Evolutionary conservation across 805 yeast genomes (phyloP).

Genomic region (Ogataea ganodermae): DNA sequence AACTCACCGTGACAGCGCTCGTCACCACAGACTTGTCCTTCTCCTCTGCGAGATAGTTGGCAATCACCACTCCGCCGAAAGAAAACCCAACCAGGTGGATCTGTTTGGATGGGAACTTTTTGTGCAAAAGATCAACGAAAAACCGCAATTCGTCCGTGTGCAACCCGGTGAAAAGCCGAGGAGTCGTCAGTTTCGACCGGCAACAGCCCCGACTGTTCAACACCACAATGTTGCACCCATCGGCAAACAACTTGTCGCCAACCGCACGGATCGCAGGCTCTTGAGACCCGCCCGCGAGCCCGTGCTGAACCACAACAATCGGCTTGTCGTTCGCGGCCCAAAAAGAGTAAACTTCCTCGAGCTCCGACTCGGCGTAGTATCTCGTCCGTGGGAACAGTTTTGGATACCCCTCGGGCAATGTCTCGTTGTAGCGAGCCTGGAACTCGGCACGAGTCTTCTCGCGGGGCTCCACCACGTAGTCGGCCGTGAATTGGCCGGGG

Average conservation of each 20-base stretch:
- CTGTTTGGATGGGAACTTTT: slow-evolving; percentile 59
- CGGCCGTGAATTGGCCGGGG: slow-evolving; percentile 48
- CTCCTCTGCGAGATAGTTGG: slow-evolving; percentile 73
- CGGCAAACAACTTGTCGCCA: slow-evolving; percentile 43
- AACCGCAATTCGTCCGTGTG: slow-evolving; percentile 71
- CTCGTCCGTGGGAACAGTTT: slow-evolving; percentile 70
- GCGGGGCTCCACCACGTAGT: slow-evolving; percentile 43
- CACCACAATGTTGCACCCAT: slow-evolving; percentile 55
- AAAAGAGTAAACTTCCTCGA: slow-evolving; percentile 34
- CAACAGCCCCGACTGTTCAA: slow-evolving; percentile 78
- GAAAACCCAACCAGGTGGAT: slow-evolving; percentile 71
- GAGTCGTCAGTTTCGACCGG: slow-evolving; percentile 69
- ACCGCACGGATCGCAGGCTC: slow-evolving; percentile 70
- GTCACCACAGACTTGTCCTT: slow-evolving; percentile 51
- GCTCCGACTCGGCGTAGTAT: slow-evolving; percentile 51
- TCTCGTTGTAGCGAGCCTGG: slow-evolving; percentile 38
- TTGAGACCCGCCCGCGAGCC: slow-evolving; percentile 79
- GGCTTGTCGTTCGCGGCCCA: slow-evolving; percentile 49
- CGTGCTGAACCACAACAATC: slow-evolving; percentile 64
- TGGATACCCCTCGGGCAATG: slow-evolving; percentile 54
- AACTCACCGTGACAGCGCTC: slow-evolving; percentile 60
- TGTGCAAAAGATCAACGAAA: slow-evolving; percentile 50
- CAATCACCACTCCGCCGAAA: slow-evolving; percentile 66
- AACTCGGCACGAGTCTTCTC: slow-evolving; percentile 30
- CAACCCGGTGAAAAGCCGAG: slow-evolving; percentile 64